A percentile compares a stretch with the other conserved stretches of the same genome.
Conservation (phyloP, 176 grass and related monocot species). For the Themeda triandra region DNA sequence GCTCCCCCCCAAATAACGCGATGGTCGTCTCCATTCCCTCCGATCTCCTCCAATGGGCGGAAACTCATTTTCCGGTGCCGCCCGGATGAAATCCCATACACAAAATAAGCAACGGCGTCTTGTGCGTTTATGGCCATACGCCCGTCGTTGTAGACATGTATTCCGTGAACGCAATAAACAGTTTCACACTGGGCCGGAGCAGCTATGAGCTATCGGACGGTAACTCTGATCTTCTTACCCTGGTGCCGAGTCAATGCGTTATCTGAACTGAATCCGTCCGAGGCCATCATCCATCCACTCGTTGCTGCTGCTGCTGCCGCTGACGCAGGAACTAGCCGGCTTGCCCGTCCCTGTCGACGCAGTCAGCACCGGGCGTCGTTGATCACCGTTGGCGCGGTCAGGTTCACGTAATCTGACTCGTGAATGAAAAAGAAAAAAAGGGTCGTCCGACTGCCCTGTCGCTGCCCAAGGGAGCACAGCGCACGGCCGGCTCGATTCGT, state of each 20-base stretch:
- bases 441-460: not conserved
- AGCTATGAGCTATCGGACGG: slow-evolving; percentile 33
- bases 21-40: not conserved
- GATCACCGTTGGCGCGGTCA: no score
- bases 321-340: not conserved
- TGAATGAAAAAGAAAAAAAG: not conserved
- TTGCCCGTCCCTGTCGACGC: not conserved
- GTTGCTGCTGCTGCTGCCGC: not conserved
- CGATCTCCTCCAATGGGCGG: not conserved
- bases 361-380: not conserved
- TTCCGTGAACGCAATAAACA: slow-evolving; percentile 1
- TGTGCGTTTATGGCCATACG: not conserved
- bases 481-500: not conserved
- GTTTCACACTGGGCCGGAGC: slow-evolving; percentile 1
- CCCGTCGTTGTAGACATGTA: not conserved
- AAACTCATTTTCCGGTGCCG: slow-evolving; percentile 14
- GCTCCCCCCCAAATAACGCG: slow-evolving; percentile 3
- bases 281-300: not conserved
- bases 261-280: not conserved
- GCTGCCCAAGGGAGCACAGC: slow-evolving; percentile 8
- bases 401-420: not conserved
- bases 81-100: not conserved
- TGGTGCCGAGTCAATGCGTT: slow-evolving; percentile 9
- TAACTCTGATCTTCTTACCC: slow-evolving; percentile 14
- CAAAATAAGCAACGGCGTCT: not conserved